Conservation (phyloP, 139 green algal genomes). For the Tetraselmis striata region DNA sequence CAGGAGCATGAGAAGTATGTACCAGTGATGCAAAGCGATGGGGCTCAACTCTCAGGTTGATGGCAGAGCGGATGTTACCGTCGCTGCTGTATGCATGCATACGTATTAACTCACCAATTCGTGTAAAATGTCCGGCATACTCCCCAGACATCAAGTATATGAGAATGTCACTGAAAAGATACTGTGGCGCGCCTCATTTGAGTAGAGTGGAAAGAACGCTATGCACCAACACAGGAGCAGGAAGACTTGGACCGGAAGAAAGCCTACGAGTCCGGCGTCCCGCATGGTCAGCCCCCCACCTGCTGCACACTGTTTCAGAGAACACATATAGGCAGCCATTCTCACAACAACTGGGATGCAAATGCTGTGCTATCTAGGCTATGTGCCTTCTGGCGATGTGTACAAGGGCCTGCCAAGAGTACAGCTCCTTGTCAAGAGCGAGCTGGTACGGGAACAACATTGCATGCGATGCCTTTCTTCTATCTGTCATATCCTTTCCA, state of each 20-base stretch:
- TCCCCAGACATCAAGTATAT: neutral
- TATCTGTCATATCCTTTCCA: neutral
- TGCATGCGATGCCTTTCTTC: neutral
- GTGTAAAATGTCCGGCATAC: neutral
- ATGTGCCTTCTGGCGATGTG: slow-evolving; percentile 53
- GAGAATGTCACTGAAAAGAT: neutral
- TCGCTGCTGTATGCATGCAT: neutral
- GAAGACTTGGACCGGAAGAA: slow-evolving; percentile 61
- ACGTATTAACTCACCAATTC: neutral
- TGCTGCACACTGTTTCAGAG: neutral
- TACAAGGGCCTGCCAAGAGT: slow-evolving; percentile 58
- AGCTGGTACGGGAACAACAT: slow-evolving; percentile 41
- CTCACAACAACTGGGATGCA: slow-evolving; percentile 2
- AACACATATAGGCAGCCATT: neutral
- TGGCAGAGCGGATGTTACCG: neutral
- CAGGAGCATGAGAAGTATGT: slow-evolving; percentile 71
- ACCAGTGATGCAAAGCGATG: slow-evolving; percentile 71
- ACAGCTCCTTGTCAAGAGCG: slow-evolving; percentile 56
- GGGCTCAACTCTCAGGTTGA: slow-evolving; percentile 77
- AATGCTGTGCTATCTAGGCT: slow-evolving; percentile 40
- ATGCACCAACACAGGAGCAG: slow-evolving; percentile 71
- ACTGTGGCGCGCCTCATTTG: neutral
- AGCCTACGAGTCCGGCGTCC: slow-evolving; percentile 69
- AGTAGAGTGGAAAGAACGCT: slow-evolving; percentile 82
- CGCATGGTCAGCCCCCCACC: slow-evolving; percentile 51